Evolutionary conservation across 2,329 filamentous ascomycete genomes (phyloP).

Genomic region (Colletotrichum paranaense): DNA sequence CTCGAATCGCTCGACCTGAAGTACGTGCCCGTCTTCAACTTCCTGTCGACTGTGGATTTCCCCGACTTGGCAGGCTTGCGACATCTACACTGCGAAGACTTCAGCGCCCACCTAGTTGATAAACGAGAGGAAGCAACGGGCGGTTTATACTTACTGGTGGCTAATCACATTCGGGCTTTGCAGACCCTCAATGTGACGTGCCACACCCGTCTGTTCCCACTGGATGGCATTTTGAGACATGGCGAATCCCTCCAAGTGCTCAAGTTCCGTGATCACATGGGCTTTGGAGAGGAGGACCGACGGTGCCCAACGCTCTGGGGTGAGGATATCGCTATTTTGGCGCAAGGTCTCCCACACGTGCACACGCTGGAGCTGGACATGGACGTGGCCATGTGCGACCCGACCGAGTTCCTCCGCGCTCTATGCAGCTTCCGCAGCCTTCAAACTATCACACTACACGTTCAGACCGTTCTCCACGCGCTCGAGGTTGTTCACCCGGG

Average conservation of each 20-base stretch:
- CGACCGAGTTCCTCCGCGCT: constrained; percentile 49
- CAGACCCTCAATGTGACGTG: constrained; percentile 54
- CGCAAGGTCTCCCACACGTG: constrained; percentile 45
- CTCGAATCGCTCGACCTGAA: constrained; percentile 54
- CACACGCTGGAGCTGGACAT: constrained; percentile 60
- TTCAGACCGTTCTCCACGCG: constrained; percentile 54
- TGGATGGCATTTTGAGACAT: constrained; percentile 54
- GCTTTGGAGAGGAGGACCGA: constrained; percentile 55
- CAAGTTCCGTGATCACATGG: constrained; percentile 57
- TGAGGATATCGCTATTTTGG: constrained; percentile 48
- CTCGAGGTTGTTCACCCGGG: constrained; percentile 41
- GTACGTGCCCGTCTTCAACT: constrained; percentile 56
- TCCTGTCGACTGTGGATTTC: constrained; percentile 55
- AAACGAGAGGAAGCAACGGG: constrained; percentile 52
- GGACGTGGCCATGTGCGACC: constrained; percentile 51
- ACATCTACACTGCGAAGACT: constrained; percentile 56
- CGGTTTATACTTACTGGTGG: constrained; percentile 52
- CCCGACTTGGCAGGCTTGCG: constrained; percentile 49
- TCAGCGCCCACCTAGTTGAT: constrained; percentile 52
- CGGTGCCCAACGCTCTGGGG: constrained; percentile 54
- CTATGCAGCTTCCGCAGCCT: constrained; percentile 53
- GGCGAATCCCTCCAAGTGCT: constrained; percentile 50
- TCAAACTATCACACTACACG: constrained; percentile 54
- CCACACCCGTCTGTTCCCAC: constrained; percentile 51
- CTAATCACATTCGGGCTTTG: constrained; percentile 49